These are phyloP conservation scores for Hymenotorrendiella dingleyae DNA, from an alignment of 2,329 filamentous ascomycete species.

Conservation along the genomic window DNA sequence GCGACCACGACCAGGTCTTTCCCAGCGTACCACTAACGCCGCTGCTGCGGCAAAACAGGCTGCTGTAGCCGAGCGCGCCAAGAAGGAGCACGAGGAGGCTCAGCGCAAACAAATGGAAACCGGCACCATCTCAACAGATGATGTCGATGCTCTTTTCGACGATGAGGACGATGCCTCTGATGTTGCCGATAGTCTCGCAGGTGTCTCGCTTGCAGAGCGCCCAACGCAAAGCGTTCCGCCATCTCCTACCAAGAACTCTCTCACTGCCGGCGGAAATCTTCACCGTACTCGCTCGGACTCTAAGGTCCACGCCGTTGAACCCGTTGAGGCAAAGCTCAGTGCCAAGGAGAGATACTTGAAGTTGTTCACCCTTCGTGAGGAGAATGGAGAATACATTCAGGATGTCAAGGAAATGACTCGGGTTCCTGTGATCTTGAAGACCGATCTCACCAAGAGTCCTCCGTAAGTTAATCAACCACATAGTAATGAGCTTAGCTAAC, in stretches of 20 bases:
- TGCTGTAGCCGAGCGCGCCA: constrained; percentile 73
- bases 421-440: constrained; percentile 97
- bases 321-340: constrained; percentile 71
- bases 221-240: constrained; percentile 93
- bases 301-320: constrained; percentile 72
- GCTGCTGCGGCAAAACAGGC: constrained; percentile 72
- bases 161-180: constrained; percentile 80
- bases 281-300: constrained; percentile 91
- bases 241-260: constrained; percentile 73
- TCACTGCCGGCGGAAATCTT: constrained; percentile 58
- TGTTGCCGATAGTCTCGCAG: constrained; percentile 83
- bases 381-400: constrained; percentile 93
- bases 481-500: constrained; percentile 33
- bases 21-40: constrained; percentile 68
- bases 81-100: constrained; percentile 83
- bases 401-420: constrained; percentile 97
- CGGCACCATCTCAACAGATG: constrained; percentile 86
- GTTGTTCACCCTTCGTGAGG: constrained; percentile 83
- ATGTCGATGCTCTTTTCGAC: constrained; percentile 92
- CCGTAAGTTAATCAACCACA: constrained; percentile 64
- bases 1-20: constrained; percentile 74
- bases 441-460: constrained; percentile 96
- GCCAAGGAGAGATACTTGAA: constrained; percentile 97
- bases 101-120: constrained; percentile 92
- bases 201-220: constrained; percentile 81